A percentile compares a stretch with the other conserved stretches of the same genome.
Conservation (phyloP, 495 filamentous ascomycete genomes). For the Hamigera avellanea region DNA sequence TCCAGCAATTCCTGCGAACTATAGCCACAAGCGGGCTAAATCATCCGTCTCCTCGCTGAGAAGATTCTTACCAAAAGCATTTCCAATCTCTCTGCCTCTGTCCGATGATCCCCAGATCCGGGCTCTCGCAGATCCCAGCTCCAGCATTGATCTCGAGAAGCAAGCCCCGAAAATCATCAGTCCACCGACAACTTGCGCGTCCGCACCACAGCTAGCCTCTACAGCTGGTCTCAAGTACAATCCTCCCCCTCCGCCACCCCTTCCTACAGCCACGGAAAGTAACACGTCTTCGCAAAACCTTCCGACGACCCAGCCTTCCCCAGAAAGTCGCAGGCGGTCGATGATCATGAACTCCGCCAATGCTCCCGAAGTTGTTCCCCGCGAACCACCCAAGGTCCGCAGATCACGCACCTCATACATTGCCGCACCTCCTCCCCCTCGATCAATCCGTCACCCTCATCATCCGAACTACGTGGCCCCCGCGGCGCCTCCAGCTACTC, state of each 20-base stretch:
- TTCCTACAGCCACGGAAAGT: not conserved
- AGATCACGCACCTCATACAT: slow-evolving; percentile 18
- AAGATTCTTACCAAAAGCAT: slow-evolving; percentile 25
- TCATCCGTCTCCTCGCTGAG: slow-evolving; percentile 29
- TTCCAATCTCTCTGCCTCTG: slow-evolving; percentile 20
- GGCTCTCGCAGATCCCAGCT: slow-evolving; percentile 23
- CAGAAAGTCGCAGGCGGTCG: slow-evolving; percentile 12
- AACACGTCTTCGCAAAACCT: not conserved
- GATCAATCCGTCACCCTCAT: slow-evolving; percentile 18
- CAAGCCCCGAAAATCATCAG: slow-evolving; percentile 12
- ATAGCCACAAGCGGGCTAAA: slow-evolving; percentile 20
- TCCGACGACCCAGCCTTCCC: not conserved
- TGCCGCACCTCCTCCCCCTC: slow-evolving; percentile 6
- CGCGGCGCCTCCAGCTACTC: slow-evolving; percentile 2
- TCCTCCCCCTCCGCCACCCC: too few species aligned
- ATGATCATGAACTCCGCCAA: slow-evolving; percentile 30
- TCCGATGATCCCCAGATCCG: slow-evolving; percentile 33
- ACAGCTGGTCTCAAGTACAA: not conserved
- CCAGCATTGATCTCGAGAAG: slow-evolving; percentile 20
- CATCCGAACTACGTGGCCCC: slow-evolving; percentile 16
- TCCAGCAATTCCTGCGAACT: slow-evolving; percentile 12
- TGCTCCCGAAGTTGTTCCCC: slow-evolving; percentile 25
- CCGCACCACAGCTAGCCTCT: not conserved
- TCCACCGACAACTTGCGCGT: not conserved
- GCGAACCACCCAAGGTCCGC: slow-evolving; percentile 15